These are phyloP conservation scores for Lichtheimia hyalospora DNA, from an alignment of 371 early-diverging fungal genomes.

Conservation along the genomic window DNA sequence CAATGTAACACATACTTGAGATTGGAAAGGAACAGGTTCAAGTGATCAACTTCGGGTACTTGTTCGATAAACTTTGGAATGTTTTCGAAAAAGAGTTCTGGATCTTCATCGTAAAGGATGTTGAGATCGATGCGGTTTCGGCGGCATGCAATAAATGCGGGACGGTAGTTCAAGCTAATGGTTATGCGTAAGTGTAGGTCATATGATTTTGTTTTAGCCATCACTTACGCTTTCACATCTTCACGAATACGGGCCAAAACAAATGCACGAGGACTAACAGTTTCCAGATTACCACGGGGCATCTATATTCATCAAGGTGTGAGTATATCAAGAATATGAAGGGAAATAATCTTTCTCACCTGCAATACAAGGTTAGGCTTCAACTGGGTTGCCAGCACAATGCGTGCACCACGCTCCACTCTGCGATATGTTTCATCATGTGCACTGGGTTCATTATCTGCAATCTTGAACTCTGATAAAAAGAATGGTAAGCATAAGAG, in stretches of 20 bases:
- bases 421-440: constrained; percentile 79
- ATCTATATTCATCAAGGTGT: constrained; percentile 47
- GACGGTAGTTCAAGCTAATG: constrained; percentile 63
- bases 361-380: constrained; percentile 83
- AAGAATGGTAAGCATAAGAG: constrained; percentile 9
- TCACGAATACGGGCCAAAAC: constrained; percentile 82
- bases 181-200: background rate
- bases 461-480: constrained; percentile 43
- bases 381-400: constrained; percentile 75
- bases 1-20: constrained; percentile 45
- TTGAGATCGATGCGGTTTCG: constrained; percentile 93
- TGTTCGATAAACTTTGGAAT: constrained; percentile 73
- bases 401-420: constrained; percentile 89
- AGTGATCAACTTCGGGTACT: constrained; percentile 79
- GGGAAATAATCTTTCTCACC: constrained; percentile 24
- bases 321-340: background rate
- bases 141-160: constrained; percentile 86
- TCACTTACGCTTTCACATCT: constrained; percentile 54
- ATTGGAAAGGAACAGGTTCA: constrained; percentile 89
- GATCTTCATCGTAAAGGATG: constrained; percentile 79
- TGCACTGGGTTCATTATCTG: constrained; percentile 50
- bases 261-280: constrained; percentile 91
- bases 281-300: constrained; percentile 97
- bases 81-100: constrained; percentile 67
- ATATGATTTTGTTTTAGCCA: background rate